Evolutionary conservation across 768 basidiomycete species (phyloP), one percentile per base, ranked within the genome.

Genomic region (Hygrophorus russula): DNA sequence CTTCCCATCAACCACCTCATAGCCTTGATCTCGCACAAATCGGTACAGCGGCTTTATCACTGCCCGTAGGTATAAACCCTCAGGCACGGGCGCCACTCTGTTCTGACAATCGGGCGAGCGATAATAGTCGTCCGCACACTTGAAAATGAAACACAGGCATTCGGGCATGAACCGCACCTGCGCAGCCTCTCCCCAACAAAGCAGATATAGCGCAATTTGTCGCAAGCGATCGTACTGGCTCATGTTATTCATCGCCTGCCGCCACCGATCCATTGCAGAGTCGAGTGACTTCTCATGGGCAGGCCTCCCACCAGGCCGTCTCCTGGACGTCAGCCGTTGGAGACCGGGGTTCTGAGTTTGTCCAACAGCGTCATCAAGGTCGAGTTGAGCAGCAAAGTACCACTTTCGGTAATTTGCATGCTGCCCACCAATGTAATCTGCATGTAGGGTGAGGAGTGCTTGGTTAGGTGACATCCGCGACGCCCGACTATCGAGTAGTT

Each of bases 41-140:
- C 88, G 76, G 63, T 99, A 99, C 3, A 99, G 64, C 0, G 96
- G 96, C 56, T 96, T 94, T 51, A 90, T 70, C 53, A 98, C 87
- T 1, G 87, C 70, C 36, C 83, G 78, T 24, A 99, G 70, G 61
- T 97, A 99, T n/a, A 97, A 67, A 0, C 94, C 96, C 55, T 97
- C 94, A 0, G 89, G 88, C 0, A 97, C 90, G 0, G 93, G 80
- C 42, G 97, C 93, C 35, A 88, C 66, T 36, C 90, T 71, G 59
- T 78, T 87, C 62, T 99, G 96, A 54, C 96, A 99, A 55, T 98
- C 96, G n/a, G 94, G 82, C 3, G 87, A 91, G 18, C 96, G 92
- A 62, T 99, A 99, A 62, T 97, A 99, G 65, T 99, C 96, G 59
- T 99, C 96, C 11, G 96, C 96, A 57, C 96, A 98, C 66, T 99